phyloP scores from a whole-genome alignment of 106 monocot species.

The Hemerocallis citrina region DNA sequence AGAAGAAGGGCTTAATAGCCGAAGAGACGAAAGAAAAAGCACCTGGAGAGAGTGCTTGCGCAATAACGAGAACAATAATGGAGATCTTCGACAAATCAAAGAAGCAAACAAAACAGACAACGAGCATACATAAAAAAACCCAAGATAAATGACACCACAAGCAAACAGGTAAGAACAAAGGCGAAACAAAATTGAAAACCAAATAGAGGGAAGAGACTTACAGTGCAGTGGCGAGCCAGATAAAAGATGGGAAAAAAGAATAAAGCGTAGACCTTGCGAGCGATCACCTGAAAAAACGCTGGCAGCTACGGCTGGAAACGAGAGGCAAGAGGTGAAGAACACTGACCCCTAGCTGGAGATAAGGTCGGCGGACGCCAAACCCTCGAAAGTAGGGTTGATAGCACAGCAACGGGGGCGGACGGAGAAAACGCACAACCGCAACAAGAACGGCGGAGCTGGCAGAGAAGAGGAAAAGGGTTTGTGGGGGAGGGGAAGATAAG shows the following conservation, averaged over 20 bases:
- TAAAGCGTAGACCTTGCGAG: neutral
- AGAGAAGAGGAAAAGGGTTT: neutral
- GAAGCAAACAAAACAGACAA: no score
- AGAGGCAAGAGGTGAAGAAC: no score
- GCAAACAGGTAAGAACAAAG: neutral
- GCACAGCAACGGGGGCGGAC: neutral
- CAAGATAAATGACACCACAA: neutral
- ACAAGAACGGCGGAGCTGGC: no score
- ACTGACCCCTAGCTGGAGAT: no score
- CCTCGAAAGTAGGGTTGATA: neutral
- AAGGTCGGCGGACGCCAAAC: neutral
- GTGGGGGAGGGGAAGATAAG: no score
- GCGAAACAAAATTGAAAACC: neutral
- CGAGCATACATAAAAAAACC: neutral
- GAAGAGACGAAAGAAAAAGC: neutral
- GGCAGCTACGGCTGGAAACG: no score
- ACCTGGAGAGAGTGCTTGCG: neutral
- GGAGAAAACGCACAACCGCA: neutral
- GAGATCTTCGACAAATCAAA: no score
- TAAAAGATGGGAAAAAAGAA: no score
- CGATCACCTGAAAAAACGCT: neutral
- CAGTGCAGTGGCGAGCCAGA: no score
- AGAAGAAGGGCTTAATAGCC: no score
- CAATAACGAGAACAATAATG: no score
- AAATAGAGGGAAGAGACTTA: no score